Conservation (phyloP, 306 rosid genomes). For the Lathyrus sativus region DNA sequence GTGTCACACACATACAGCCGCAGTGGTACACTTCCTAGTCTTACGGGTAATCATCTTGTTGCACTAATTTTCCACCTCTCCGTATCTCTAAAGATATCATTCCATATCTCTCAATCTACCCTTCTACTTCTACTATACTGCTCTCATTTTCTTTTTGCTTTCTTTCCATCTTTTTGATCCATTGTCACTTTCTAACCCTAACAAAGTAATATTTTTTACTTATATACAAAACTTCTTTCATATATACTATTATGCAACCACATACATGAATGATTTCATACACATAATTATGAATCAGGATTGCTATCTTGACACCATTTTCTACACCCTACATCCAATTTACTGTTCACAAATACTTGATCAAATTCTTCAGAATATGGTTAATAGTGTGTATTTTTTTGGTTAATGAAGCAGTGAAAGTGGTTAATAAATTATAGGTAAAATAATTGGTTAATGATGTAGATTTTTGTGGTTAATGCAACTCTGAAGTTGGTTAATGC, state of each 20-base stretch:
- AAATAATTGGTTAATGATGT: too few relatives aligned
- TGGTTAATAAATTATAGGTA: too few relatives aligned
- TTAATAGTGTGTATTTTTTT: too few relatives aligned
- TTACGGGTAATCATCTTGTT: slow-evolving; percentile 82
- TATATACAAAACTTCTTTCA: slow-evolving; percentile 26
- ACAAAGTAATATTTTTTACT: slow-evolving; percentile 51
- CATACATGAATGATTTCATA: background rate
- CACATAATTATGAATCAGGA: background rate
- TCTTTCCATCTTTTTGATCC: slow-evolving; percentile 38
- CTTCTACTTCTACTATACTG: slow-evolving; percentile 33
- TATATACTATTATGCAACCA: background rate
- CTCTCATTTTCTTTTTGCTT: slow-evolving; percentile 39
- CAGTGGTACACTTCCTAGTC: slow-evolving; percentile 74
- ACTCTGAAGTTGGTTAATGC: too few relatives aligned
- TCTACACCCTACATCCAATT: too few relatives aligned
- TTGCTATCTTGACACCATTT: too few relatives aligned
- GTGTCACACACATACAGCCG: slow-evolving; percentile 47
- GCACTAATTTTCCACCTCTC: slow-evolving; percentile 66
- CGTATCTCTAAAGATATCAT: slow-evolving; percentile 73
- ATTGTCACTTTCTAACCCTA: slow-evolving; percentile 55
- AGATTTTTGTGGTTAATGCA: too few relatives aligned
- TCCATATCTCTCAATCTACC: slow-evolving; percentile 43
- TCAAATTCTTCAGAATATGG: too few relatives aligned
- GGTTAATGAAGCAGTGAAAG: too few relatives aligned
- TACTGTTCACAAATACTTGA: too few relatives aligned